A percentile compares a stretch with the other conserved stretches of the same genome.
Conservation (phyloP, 805 yeast genomes). For the Wickerhamiella shivajii region DNA sequence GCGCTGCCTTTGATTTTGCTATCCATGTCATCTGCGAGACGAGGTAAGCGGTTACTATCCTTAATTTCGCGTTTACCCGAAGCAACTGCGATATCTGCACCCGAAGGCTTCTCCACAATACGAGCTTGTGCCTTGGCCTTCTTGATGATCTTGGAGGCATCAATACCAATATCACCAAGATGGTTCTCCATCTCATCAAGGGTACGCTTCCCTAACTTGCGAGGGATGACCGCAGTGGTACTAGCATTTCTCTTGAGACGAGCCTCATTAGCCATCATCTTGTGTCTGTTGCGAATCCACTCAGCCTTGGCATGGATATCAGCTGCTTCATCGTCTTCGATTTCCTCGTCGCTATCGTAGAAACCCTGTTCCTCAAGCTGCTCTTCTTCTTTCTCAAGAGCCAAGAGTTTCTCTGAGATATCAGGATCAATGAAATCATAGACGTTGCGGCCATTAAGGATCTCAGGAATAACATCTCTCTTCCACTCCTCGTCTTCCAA, state of each 20-base stretch:
- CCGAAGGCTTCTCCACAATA: slow-evolving; percentile 29
- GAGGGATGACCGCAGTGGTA: slow-evolving; percentile 86
- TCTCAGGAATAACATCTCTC: slow-evolving; percentile 92
- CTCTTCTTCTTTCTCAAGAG: slow-evolving; percentile 95
- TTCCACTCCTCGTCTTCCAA: slow-evolving; percentile 97
- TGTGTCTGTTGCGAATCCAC: slow-evolving; percentile 94
- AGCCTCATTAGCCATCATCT: slow-evolving; percentile 79
- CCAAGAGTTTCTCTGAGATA: slow-evolving; percentile 82
- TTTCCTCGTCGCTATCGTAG: slow-evolving; percentile 73
- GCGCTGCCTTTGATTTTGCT: slow-evolving; percentile 21
- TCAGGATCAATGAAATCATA: slow-evolving; percentile 96
- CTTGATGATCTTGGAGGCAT: slow-evolving; percentile 49
- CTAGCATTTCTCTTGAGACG: slow-evolving; percentile 76
- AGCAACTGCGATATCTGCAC: slow-evolving; percentile 67
- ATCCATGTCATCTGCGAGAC: slow-evolving; percentile 71
- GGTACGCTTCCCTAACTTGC: slow-evolving; percentile 48
- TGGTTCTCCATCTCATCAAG: slow-evolving; percentile 74
- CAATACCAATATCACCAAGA: slow-evolving; percentile 82
- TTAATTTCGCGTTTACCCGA: slow-evolving; percentile 30
- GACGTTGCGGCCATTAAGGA: slow-evolving; percentile 89
- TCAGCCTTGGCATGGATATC: slow-evolving; percentile 73
- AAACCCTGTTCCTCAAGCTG: slow-evolving; percentile 86
- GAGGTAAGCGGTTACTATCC: slow-evolving; percentile 30
- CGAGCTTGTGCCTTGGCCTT: slow-evolving; percentile 28
- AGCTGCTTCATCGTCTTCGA: slow-evolving; percentile 46